Evolutionary conservation across 345 rosid species (phyloP).

Genomic region (Atalantia buxifolia): DNA sequence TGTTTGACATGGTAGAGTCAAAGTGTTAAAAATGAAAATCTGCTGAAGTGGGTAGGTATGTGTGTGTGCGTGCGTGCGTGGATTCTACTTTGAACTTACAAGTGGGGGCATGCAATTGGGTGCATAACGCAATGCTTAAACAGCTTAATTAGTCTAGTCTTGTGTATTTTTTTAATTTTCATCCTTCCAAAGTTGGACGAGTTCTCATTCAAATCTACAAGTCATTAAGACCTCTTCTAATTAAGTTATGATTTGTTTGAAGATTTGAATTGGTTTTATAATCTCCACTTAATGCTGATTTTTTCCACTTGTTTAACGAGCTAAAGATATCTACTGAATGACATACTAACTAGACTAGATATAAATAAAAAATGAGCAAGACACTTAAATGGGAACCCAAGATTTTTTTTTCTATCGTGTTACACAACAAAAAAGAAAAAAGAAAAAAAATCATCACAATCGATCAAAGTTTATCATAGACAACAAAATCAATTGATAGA

Average conservation of each 20-base stretch:
- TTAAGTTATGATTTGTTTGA: background rate
- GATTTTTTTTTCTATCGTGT: too few species aligned
- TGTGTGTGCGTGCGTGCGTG: background rate
- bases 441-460: too few species aligned
- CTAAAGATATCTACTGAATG: too few species aligned
- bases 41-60: background rate
- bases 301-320: too few species aligned
- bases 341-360: too few species aligned
- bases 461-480: too few species aligned
- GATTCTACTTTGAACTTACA: background rate
- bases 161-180: too few species aligned
- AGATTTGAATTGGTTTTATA: background rate
- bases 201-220: background rate
- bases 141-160: background rate
- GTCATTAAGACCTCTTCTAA: background rate
- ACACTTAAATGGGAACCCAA: too few species aligned
- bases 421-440: too few species aligned
- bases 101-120: background rate
- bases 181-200: background rate
- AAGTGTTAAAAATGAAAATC: background rate
- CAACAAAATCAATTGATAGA: too few species aligned
- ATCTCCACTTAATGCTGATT: background rate
- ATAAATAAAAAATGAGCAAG: too few species aligned
- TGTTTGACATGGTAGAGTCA: background rate
- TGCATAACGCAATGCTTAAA: background rate